Percentiles rank a stretch among this genome's conserved stretches.
These are phyloP conservation scores for Ophiocordyceps camponoti-rufipedis DNA, from an alignment of 2,329 filamentous ascomycete species.

Conservation along the genomic window DNA sequence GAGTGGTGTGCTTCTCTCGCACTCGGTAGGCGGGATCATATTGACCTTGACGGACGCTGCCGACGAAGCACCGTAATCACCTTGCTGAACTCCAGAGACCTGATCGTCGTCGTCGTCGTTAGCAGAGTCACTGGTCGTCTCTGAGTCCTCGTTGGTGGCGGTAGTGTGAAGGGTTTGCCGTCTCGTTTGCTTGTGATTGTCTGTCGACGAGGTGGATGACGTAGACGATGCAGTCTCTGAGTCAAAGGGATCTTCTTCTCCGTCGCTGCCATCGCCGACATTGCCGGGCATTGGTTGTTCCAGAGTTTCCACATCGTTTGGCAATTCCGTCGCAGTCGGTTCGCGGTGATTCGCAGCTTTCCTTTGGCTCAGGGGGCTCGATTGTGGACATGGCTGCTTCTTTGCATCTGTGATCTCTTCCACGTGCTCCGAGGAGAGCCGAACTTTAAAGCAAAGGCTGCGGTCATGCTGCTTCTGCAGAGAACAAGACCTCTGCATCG, in stretches of 20 bases:
- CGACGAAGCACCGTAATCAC: not conserved
- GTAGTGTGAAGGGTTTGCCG: not conserved
- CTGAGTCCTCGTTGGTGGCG: not conserved
- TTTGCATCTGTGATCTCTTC: not conserved
- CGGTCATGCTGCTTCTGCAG: slow-evolving; percentile 13
- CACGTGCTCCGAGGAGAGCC: not conserved
- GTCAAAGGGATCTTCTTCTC: not conserved
- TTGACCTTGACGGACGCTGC: too few species aligned
- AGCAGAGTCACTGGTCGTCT: not conserved
- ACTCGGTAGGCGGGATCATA: not conserved
- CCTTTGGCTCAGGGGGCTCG: not conserved
- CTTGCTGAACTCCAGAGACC: not conserved
- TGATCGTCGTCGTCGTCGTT: not conserved
- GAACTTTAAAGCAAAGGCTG: slow-evolving; percentile 15
- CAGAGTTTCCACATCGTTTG: not conserved
- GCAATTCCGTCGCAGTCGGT: not conserved
- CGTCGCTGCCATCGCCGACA: not conserved
- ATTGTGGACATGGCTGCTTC: not conserved
- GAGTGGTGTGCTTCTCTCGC: not conserved
- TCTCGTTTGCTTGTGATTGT: not conserved
- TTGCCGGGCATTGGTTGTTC: not conserved
- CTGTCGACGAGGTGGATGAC: not conserved
- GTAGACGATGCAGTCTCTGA: not conserved
- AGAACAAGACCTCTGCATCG: not conserved
- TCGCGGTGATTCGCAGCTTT: not conserved